These are phyloP conservation scores for Pisolithus albus DNA, from an alignment of 768 basidiomycete genomes.

Conservation along the genomic window DNA sequence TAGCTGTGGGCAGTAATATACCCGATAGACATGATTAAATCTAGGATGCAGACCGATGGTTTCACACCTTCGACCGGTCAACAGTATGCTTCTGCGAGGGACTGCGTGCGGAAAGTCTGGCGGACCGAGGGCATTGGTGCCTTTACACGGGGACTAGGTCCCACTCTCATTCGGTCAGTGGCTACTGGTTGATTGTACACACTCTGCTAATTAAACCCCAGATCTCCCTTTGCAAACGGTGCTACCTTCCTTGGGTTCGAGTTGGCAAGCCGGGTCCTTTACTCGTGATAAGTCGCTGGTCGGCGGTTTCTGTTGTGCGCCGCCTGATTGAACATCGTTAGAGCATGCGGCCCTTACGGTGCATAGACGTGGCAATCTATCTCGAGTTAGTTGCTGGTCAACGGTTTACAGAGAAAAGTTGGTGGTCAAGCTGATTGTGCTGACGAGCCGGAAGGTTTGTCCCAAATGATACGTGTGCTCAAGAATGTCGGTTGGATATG, in stretches of 20 bases:
- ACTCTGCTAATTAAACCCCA: constrained; percentile 25
- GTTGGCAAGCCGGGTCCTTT: constrained; percentile 72
- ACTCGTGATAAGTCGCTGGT: constrained; percentile 21
- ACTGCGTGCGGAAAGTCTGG: constrained; percentile 82
- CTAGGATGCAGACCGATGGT: constrained; percentile 92
- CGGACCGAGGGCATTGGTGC: constrained; percentile 75
- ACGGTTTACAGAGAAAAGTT: too few species aligned
- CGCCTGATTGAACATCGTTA: not conserved
- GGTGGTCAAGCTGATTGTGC: too few species aligned
- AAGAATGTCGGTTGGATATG: too few species aligned
- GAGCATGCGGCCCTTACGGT: not conserved
- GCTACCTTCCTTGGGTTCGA: constrained; percentile 97
- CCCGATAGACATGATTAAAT: constrained; percentile 95
- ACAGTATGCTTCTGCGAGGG: constrained; percentile 75
- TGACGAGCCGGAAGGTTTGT: too few species aligned
- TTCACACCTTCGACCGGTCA: constrained; percentile 68
- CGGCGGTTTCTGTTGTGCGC: not conserved
- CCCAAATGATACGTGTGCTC: too few species aligned
- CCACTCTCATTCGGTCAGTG: constrained; percentile 82
- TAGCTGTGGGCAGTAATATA: constrained; percentile 91
- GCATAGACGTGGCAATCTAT: too few species aligned
- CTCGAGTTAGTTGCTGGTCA: too few species aligned
- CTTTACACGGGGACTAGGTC: constrained; percentile 86
- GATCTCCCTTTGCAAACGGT: constrained; percentile 94
- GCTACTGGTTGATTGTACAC: constrained; percentile 2